Base-by-base conservation (phyloP, 2,329 filamentous ascomycete species). In the Aspergillus candidus region DNA sequence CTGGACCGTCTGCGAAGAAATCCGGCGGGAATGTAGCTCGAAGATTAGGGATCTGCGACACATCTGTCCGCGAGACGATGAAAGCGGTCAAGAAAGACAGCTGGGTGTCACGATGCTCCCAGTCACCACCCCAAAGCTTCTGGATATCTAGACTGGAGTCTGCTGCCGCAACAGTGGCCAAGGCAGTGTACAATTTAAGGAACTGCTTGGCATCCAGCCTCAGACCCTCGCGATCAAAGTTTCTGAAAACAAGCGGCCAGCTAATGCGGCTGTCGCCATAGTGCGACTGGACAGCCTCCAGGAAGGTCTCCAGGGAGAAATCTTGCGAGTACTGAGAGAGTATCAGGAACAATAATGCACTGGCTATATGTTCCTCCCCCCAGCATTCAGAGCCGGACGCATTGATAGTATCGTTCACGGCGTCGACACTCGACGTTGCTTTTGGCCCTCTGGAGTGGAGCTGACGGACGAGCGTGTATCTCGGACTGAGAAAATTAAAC, bases 21-120 rank as follows among this genome's bases (percentile, higher is more conserved):
- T 80, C 75, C 27, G 75, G 52, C 2, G 82, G 80, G 61, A 96
- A 94, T 3, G 88, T 88, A 17, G 82, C 78, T 44, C 86, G 80
- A 31, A 97, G 76, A 30, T 84, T 81, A 1, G 89, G 91, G 46
- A 97, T 93, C 31, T 85, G 86, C 11, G 83, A 85, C 3, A 88
- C 85, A 62, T 97, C 89, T 18, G 95, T 76, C 11, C 78, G 79
- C 44, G 90, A 77, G 4, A 86, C 86, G 15, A 91, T 76, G 62
- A 91, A 96, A 13, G 89, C 89, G 51, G 85, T 84, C 42, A 97
- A 80, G 62, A 97, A 96, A n/a, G 90, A 94, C 31, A 98, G 72
- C 53, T 97, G 91, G 0, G 93, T 88, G 50, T 94, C 83, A 11
- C 85, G 79, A 54, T 94, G 80, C 50, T 84, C 81, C 91, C 94